Evolutionary conservation across 2,329 filamentous ascomycete species (phyloP), one percentile per base, ranked within the genome.

Genomic region (Colletotrichum lupini): DNA sequence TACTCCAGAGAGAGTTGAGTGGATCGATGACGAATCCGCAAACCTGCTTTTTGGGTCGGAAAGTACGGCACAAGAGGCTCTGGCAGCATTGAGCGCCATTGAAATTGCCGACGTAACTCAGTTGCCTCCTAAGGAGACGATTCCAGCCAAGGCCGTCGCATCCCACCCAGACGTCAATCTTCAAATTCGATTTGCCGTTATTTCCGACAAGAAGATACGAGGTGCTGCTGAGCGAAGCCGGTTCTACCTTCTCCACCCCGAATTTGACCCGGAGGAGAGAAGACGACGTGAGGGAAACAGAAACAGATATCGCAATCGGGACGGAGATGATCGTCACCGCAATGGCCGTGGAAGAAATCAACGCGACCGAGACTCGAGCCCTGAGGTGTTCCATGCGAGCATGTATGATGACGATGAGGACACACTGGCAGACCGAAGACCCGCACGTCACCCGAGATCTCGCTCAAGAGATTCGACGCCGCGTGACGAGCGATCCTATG

Each of bases 21-120:
- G 97, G 97, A 95, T 99, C 76, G 94, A 98, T 81, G 97, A 99
- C 82, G 92, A 91, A 7, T 96, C 95, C 0, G 94, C 95, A 75
- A 98, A 98, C 80, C 86, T 98, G 66, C 83, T 97, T 65, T 98
- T 97, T 84, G 85, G 84, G 52, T 87, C 87, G 7, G 85, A 90
- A 16, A 79, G 82, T 28, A 80, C 81, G 7, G 90, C 90, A 1
- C 83, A 85, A 22, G 86, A 89, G 59, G 91, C 90, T 22, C 82
- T 93, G 24, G 78, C 83, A 30, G 85, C 89, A 7, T 85, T 93
- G 32, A 84, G 87, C 68, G 83, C 84, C 22, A 81, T 89, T 22
- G 82, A 89, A 75, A 82, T 91, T 73, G 80, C 85, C 74, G 89
- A 92, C 65, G 78, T 85, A 28, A 85, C 88, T 1, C 86, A 88